Evolutionary conservation across 1,284 basidiomycete genomes (phyloP), one percentile per base, ranked within the genome.

Genomic region (Exobasidium cylindrosporum): DNA sequence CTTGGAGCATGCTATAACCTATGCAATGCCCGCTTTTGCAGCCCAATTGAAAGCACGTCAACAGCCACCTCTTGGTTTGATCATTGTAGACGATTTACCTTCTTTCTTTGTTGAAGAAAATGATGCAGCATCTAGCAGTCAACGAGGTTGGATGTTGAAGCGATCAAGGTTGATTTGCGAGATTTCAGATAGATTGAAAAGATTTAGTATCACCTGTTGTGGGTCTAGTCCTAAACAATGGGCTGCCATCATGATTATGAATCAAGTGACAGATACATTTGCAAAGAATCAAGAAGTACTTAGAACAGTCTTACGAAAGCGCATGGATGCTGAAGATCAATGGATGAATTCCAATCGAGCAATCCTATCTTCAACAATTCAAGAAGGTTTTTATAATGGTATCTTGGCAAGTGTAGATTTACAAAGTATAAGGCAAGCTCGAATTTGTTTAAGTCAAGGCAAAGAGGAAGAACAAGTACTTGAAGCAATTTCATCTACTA

Each of bases 231-330:
- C 5, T 6, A 24, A 32, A 3, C 14, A n/a, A 17, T 31, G 2
- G 2, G 14, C 53, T 1, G 53, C 53, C 3, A 29, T 44, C 5
- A 55, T 55, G 31, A 29, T 55, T 14, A n/a, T 55, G 24, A 55
- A 55, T 44, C 53, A 55, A 21, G 53, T 55, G 4, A 44, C 32
- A 40, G 53, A 55, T 29, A n/a, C 53, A 6, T 31, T 30, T 30
- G 53, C n/a, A 23, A 21, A 29, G 17, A 26, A 35, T 26, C 14
- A 31, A 6, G 53, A 55, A 26, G 32, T 31, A 23, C n/a, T 44
- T 14, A 13, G 31, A 4, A 35, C 53, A 35, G 21, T 26, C 24
- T 14, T 55, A 29, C 14, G 30, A 40, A 31, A 23, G 26, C n/a
- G 14, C 14, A 40, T 35, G 21, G 53, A 55, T n/a, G 21, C 29